phyloP scores from a whole-genome alignment of 2,329 filamentous ascomycete genomes.

The Penicillium concentricum region DNA sequence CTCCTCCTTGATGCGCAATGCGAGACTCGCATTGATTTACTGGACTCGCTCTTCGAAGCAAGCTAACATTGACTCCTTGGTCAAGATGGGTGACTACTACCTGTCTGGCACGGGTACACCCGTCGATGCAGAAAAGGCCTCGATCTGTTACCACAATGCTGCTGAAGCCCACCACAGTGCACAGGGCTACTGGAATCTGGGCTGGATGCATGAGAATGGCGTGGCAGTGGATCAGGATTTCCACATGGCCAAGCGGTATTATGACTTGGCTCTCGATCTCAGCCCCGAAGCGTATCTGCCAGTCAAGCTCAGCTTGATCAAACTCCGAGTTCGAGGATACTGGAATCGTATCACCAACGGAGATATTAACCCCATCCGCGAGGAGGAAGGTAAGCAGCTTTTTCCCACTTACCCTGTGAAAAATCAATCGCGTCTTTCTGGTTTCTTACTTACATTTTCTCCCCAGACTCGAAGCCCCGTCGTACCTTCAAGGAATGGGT shows the following conservation, averaged over 20 bases:
- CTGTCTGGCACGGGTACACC: slow-evolving; percentile 74
- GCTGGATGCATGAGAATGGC: slow-evolving; percentile 99
- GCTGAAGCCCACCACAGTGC: slow-evolving; percentile 89
- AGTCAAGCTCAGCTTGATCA: slow-evolving; percentile 82
- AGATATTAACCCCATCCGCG: slow-evolving; percentile 86
- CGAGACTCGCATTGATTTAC: slow-evolving; percentile 75
- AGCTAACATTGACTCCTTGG: slow-evolving; percentile 85
- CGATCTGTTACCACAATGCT: slow-evolving; percentile 86
- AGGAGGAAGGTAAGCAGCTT: slow-evolving; percentile 71
- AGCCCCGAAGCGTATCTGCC: slow-evolving; percentile 93
- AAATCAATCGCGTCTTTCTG: not conserved
- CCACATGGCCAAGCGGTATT: slow-evolving; percentile 93
- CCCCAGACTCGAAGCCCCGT: slow-evolving; percentile 65
- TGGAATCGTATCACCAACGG: slow-evolving; percentile 94
- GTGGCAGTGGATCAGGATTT: slow-evolving; percentile 92
- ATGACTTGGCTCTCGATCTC: slow-evolving; percentile 86
- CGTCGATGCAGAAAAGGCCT: slow-evolving; percentile 77
- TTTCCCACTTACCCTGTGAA: slow-evolving; percentile 6
- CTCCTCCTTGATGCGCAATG: slow-evolving; percentile 54
- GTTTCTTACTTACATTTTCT: not conserved
- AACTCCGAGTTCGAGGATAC: slow-evolving; percentile 78
- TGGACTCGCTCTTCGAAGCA: slow-evolving; percentile 95
- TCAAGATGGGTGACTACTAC: slow-evolving; percentile 99
- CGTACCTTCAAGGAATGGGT: slow-evolving; percentile 86
- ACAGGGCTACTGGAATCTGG: slow-evolving; percentile 93